These are phyloP conservation scores for Penicillium nucicola DNA, from an alignment of 495 filamentous ascomycete species.

Conservation along the genomic window DNA sequence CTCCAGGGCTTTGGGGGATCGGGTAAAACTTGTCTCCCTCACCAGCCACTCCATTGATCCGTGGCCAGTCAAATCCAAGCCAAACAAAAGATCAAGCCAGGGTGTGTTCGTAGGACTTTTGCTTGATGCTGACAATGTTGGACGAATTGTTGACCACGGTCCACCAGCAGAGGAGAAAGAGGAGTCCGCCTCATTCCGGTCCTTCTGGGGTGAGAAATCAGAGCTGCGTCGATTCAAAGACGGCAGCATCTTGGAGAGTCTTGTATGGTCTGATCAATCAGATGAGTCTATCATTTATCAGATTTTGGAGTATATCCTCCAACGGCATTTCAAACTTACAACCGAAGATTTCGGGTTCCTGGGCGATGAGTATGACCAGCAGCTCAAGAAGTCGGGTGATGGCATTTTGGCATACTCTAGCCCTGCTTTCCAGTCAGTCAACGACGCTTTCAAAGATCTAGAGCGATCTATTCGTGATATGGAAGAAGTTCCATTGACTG, in stretches of 20 bases:
- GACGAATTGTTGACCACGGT: constrained; percentile 78
- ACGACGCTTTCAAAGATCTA: constrained; percentile 63
- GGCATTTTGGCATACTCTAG: constrained; percentile 34
- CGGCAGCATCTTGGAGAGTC: constrained; percentile 57
- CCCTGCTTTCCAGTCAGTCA: constrained; percentile 53
- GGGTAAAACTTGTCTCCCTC: constrained; percentile 64
- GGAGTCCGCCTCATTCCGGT: constrained; percentile 43
- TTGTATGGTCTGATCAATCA: constrained; percentile 72
- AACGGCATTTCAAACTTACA: constrained; percentile 56
- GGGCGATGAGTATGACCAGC: constrained; percentile 57
- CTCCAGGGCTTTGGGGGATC: constrained; percentile 66
- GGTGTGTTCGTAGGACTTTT: constrained; percentile 62
- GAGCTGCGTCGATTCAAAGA: constrained; percentile 55
- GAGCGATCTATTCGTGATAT: constrained; percentile 70
- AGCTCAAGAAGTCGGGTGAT: constrained; percentile 46
- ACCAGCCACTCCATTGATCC: constrained; percentile 31
- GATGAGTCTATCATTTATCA: constrained; percentile 68
- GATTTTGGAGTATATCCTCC: constrained; percentile 71
- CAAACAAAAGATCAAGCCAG: constrained; percentile 21
- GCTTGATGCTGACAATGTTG: constrained; percentile 66
- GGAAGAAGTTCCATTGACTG: constrained; percentile 74
- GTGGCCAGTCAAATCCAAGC: constrained; percentile 34
- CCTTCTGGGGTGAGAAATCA: constrained; percentile 54
- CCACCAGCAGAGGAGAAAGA: constrained; percentile 73
- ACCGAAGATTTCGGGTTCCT: constrained; percentile 53